Evolutionary conservation across 805 yeast genomes (phyloP).

Genomic region (Candida easanensis): DNA sequence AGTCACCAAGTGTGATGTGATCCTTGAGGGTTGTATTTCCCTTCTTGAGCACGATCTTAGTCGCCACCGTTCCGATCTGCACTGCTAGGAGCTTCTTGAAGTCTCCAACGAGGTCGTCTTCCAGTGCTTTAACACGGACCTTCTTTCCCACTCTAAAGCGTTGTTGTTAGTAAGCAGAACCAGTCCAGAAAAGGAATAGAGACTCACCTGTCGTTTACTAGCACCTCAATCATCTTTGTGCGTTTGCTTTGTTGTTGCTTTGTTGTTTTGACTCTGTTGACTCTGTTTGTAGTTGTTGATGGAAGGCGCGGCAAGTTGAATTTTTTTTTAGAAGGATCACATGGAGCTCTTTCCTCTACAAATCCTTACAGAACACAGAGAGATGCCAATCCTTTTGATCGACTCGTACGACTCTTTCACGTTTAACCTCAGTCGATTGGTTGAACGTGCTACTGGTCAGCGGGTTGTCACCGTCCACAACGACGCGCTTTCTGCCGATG

Average conservation of each 20-base stretch:
- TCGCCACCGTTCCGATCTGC: slow-evolving; percentile 76
- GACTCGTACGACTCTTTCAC: slow-evolving; percentile 97
- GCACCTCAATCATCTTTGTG: slow-evolving; percentile 62
- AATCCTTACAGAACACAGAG: too few relatives aligned
- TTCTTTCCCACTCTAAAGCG: slow-evolving; percentile 72
- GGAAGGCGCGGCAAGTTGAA: neutral
- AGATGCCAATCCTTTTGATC: slow-evolving; percentile 60
- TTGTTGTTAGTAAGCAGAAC: slow-evolving; percentile 15
- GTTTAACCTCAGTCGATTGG: slow-evolving; percentile 66
- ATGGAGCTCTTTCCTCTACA: too few relatives aligned
- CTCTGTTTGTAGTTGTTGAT: neutral
- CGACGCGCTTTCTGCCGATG: slow-evolving; percentile 33
- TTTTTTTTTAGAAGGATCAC: too few relatives aligned
- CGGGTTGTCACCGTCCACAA: slow-evolving; percentile 36
- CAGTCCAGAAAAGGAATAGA: neutral
- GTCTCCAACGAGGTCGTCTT: slow-evolving; percentile 84
- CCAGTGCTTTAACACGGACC: slow-evolving; percentile 82
- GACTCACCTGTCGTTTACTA: slow-evolving; percentile 63
- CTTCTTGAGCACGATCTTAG: slow-evolving; percentile 67
- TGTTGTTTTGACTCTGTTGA: neutral
- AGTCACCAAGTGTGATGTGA: slow-evolving; percentile 89
- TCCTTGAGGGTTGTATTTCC: slow-evolving; percentile 85
- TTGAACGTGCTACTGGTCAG: slow-evolving; percentile 47
- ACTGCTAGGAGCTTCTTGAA: slow-evolving; percentile 79
- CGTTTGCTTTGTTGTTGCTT: too few relatives aligned